Base-by-base conservation (phyloP, 768 basidiomycete genomes). In the Chiua virens region DNA sequence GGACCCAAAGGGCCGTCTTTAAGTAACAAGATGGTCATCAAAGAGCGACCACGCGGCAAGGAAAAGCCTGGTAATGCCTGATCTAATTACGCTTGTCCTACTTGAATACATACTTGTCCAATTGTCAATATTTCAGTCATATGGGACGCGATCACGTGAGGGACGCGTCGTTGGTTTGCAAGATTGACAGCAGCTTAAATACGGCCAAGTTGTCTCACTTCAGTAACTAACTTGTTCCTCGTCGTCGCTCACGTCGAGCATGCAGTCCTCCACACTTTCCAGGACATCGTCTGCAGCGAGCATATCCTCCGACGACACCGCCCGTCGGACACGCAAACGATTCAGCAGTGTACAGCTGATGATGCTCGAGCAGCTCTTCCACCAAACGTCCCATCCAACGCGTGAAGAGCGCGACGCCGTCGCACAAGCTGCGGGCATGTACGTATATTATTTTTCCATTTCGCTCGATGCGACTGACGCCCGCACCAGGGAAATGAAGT, bases 1-100 rank as follows among this genome's bases (percentile, higher is more conserved):
- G 92, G 92, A 41, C 90, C 88, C 51, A 92, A 89, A 63, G 92
- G 91, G 20, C 90, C 90, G 45, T 91, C 91, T 78, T 84, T 84
- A 68, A 86, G 88, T 62, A 93, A 93, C 77, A 91, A 87, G 78
- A 81, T 89, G 83, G 92, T 95, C 49, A 72, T 95, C 62, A 82
- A 83, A 53, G 89, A 94, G 71, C 79, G 92, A 38, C 91, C 92
- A 42, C 76, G 92, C 58, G 91, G 92, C 22, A 76, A 75, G 56
- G 78, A 79, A 57, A 81, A 76, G 71, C 41, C 50, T 8, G 22
- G 45, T 41, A 36, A 5, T 27, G 27, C 27, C 27, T 27, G 27
- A 27, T 27, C 27, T 27, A n/a, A 27, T 27, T 27, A 27, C 27
- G 27, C 27, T 27, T 27, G 27, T 27, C 6, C 27, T 27, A 7